Evolutionary conservation across 441 rosid species (phyloP).

Genomic region (Metrosideros polymorpha): DNA sequence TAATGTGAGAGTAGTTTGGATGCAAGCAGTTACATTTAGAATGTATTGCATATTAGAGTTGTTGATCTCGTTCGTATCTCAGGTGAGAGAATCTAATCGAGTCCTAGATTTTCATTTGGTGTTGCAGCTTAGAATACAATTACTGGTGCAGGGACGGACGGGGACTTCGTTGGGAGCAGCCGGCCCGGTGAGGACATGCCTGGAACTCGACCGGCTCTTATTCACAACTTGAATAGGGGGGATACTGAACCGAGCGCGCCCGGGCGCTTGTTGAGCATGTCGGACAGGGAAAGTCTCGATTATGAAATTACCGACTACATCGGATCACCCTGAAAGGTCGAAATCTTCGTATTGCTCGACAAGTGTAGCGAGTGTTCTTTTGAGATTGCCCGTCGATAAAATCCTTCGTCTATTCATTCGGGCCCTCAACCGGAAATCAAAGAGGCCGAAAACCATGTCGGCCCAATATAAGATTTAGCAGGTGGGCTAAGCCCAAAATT

Average conservation of each 20-base stretch:
- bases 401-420: background rate
- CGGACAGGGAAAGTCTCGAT: background rate
- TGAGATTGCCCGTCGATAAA: background rate
- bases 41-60: background rate
- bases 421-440: background rate
- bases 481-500: background rate
- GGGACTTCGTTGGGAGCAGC: background rate
- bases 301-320: background rate
- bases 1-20: no score
- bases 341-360: background rate
- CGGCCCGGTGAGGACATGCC: background rate
- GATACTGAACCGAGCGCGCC: background rate
- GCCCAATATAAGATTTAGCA: background rate
- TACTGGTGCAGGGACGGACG: background rate
- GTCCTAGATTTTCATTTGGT: background rate
- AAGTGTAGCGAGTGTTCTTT: background rate
- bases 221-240: background rate
- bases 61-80: background rate
- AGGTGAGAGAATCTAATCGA: background rate
- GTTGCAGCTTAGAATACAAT: background rate
- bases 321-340: background rate
- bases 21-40: no score
- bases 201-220: background rate
- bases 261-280: background rate
- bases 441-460: background rate